Conservation (phyloP, 2,329 filamentous ascomycete genomes). For the Aurifilum marmelostoma region DNA sequence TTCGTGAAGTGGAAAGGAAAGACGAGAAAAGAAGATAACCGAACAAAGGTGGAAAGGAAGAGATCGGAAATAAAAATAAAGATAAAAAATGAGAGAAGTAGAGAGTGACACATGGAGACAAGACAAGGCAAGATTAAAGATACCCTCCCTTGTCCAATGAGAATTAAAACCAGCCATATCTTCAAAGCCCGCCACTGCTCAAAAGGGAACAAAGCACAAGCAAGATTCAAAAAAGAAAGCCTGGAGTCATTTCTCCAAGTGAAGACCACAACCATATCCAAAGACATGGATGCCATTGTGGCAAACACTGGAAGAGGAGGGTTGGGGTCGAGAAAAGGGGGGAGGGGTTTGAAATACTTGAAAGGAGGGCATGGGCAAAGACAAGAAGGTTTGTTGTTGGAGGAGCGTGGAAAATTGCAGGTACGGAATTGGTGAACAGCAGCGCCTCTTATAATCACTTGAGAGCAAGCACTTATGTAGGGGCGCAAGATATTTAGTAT, state of each 20-base stretch:
- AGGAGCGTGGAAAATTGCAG: neutral
- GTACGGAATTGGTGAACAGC: neutral
- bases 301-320: neutral
- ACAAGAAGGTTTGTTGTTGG: neutral
- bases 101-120: neutral
- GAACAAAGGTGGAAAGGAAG: neutral
- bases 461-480: neutral
- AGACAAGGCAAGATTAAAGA: too few species aligned
- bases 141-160: neutral
- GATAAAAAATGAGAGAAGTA: neutral
- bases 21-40: too few species aligned
- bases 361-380: neutral
- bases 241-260: neutral
- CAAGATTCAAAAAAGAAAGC: neutral
- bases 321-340: too few species aligned
- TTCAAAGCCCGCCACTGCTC: neutral
- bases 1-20: too few species aligned
- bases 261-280: neutral
- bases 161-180: neutral
- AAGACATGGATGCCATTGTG: neutral
- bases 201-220: neutral
- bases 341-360: neutral
- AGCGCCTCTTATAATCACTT: neutral
- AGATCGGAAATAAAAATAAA: neutral
- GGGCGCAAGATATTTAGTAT: neutral